Evolutionary conservation across 2,329 filamentous ascomycete species (phyloP), one percentile per base, ranked within the genome.

Genomic region (Fulvia fulva): DNA sequence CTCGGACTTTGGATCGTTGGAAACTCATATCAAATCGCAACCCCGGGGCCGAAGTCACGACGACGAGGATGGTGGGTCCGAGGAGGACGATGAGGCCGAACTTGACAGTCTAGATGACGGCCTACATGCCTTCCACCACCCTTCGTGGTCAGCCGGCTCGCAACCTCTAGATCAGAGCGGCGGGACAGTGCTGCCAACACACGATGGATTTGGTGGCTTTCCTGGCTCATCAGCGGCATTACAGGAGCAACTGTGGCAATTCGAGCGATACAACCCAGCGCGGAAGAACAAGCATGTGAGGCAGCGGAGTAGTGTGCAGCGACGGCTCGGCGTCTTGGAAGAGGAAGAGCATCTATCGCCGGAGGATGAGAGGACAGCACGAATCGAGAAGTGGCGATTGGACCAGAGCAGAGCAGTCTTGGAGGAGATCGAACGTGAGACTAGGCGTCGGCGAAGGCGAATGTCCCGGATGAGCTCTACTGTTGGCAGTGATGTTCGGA

Each of bases 21-120:
- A 88, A 59, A 89, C 87, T 1, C 81, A 83, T 44, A 84, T 85
- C 5, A 83, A 82, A 61, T 89, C 87, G 25, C 71, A 75, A 43
- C 66, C 67, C 26, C 47, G 14, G 23, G 50, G 56, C 41, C 57
- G 57, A 19, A 61, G 79, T 78, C 49, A 75, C 74, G 76, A 77
- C 44, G 72, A 74, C 46, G 70, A 67, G 21, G 75, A 76, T 43
- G 71, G 74, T 59, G 77, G 74, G 14, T 78, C 74, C 4, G 77
- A 75, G 12, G 61, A 63, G 25, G 73, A 79, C 41, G 80, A 81
- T 22, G 85, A 87, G 55, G 85, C 82, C 25, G 93, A 97, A 72
- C 80, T 97, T 46, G 94, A 99, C 73, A 96, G 91, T 71, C 81
- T 97, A 43, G 93, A 97, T 72, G 92, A 93, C 70, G 92, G 95